Base-by-base conservation (phyloP, 208 protist species). In the Crithidia fasciculata region DNA sequence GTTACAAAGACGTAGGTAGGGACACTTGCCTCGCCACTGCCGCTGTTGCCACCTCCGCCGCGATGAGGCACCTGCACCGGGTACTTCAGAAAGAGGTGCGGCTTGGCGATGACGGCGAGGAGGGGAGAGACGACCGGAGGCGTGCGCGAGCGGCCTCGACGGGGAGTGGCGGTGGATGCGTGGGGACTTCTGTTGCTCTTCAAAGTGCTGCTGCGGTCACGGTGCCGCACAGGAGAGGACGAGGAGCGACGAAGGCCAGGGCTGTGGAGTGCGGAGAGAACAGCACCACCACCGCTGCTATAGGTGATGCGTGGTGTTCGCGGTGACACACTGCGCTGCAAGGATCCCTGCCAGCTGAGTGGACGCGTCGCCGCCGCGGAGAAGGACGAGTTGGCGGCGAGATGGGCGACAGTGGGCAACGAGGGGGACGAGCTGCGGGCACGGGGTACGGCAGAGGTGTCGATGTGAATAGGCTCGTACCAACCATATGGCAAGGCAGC, bases 1-100 rank as follows among this genome's bases (percentile, higher is more conserved):
- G 86, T 94, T 18, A 90, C 28, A 64, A 88, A 91, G 18, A 87
- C 73, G 74, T 90, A 91, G 36, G 86, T 81, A 55, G 72, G 60
- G 3, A 57, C 60, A 37, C 70, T 57, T 28, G 64, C 57, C 6
- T 39, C 72, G 45, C 13, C 59, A 4, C n/a, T 52, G 44, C 36
- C 49, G 16, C 58, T 57, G 36, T 37, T 15, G 40, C n/a, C 15
- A 67, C 8, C 19, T 40, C 69, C 64, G 28, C n/a, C 40, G 16
- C 13, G 12, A 28, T n/a, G 66, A n/a, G 28, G 53, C 9, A 52
- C 10, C 49, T 65, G 50, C 53, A 70, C 66, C 4, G 74, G 44
- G 63, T 92, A 63, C 76, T 88, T 86, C 50, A 82, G 75, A 58
- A 85, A 85, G 0, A 83, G n/a, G 41, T 75, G 72, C n/a, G 87